These are phyloP conservation scores for Scutellaria barbata DNA, from an alignment of 257 asterid genomes.

Conservation along the genomic window DNA sequence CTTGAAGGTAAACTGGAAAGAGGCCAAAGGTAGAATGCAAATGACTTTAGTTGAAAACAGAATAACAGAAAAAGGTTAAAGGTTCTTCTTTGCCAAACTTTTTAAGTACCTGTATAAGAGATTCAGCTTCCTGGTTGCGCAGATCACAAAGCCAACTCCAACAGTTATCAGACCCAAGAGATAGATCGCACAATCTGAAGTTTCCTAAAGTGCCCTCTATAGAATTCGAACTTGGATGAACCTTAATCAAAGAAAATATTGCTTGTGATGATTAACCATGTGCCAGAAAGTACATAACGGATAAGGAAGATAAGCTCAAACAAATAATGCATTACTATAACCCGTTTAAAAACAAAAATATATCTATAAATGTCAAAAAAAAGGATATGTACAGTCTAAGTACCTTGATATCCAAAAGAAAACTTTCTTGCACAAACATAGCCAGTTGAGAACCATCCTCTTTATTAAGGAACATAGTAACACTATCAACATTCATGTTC, in stretches of 20 bases:
- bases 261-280: conserved; percentile 29
- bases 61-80: background rate
- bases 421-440: conserved; percentile 96
- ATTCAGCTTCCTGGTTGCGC: conserved; percentile 92
- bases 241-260: conserved; percentile 56
- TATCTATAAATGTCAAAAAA: conserved; percentile 18
- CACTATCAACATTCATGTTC: conserved; percentile 92
- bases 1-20: conserved; percentile 77
- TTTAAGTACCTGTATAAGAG: conserved; percentile 78
- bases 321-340: conserved; percentile 22
- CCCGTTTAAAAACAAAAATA: conserved; percentile 11
- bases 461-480: conserved; percentile 86
- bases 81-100: conserved; percentile 20
- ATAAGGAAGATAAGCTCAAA: conserved; percentile 27
- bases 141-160: conserved; percentile 99
- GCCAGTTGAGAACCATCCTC: conserved; percentile 98
- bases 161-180: conserved; percentile 77
- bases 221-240: conserved; percentile 91
- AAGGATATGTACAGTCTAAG: conserved; percentile 2
- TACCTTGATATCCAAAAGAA: conserved; percentile 91
- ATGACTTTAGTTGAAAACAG: conserved; percentile 30
- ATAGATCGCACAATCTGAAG: conserved; percentile 83
- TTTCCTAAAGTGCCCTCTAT: conserved; percentile 90
- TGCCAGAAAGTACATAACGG: conserved; percentile 27
- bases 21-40: conserved; percentile 26